Percentiles rank a stretch among this genome's conserved stretches.
phyloP scores from a whole-genome alignment of 2,329 filamentous ascomycete genomes.

The Colletotrichum shisoi region DNA sequence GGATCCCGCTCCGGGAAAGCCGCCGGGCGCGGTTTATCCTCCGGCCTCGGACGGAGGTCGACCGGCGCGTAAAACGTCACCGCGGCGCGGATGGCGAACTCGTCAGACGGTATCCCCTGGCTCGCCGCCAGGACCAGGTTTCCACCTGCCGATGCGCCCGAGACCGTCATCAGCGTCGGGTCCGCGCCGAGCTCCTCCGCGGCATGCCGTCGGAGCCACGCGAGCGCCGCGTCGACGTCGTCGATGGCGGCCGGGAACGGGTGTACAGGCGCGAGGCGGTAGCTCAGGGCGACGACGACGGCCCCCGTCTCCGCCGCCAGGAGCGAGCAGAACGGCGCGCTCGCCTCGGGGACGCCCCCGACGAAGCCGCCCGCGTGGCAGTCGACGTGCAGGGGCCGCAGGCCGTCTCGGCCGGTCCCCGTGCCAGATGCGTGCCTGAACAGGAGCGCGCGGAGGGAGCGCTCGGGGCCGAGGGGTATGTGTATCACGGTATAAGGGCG shows the following conservation, averaged over 20 bases:
- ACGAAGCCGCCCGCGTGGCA: conserved; percentile 56
- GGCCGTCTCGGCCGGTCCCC: conserved; percentile 35
- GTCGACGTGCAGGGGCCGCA: conserved; percentile 55
- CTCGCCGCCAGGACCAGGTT: conserved; percentile 53
- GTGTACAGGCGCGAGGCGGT: conserved; percentile 61
- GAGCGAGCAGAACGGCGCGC: conserved; percentile 47
- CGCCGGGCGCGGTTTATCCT: conserved; percentile 51
- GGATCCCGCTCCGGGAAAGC: conserved; percentile 51
- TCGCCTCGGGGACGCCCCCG: conserved; percentile 53
- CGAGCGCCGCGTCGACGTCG: conserved; percentile 56
- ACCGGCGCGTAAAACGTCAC: conserved; percentile 53
- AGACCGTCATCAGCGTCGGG: conserved; percentile 52
- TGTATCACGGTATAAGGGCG: conserved; percentile 48
- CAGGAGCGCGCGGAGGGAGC: conserved; percentile 48
- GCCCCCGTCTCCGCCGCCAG: conserved; percentile 53
- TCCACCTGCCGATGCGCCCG: conserved; percentile 55
- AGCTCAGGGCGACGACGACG: conserved; percentile 59
- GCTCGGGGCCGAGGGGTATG: conserved; percentile 45
- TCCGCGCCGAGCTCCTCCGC: conserved; percentile 50
- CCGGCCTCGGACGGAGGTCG: conserved; percentile 51
- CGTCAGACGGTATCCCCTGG: conserved; percentile 26
- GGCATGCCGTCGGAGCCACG: conserved; percentile 52
- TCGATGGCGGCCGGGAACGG: conserved; percentile 58
- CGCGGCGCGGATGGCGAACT: conserved; percentile 48
- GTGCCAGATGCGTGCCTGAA: conserved; percentile 44